These are phyloP conservation scores for Skeletonema marinoi DNA, from an alignment of 108 stramenopile species.

Conservation along the genomic window DNA sequence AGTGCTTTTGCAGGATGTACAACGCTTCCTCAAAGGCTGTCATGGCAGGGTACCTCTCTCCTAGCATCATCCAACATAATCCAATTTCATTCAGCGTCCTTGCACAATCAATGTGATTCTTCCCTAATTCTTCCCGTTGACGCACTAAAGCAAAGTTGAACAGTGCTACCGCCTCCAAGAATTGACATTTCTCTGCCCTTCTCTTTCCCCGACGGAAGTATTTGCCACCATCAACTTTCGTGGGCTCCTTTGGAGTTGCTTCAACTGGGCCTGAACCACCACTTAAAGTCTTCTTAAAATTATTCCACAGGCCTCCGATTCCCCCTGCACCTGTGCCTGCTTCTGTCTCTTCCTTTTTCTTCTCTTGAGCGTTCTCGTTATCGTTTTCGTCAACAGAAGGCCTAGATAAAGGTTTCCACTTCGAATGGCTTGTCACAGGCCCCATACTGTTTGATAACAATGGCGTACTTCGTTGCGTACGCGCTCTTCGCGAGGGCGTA, in stretches of 20 bases:
- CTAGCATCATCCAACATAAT: slow-evolving; percentile 23
- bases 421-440: not conserved
- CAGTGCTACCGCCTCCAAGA: slow-evolving; percentile 20
- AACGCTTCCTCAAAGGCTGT: slow-evolving; percentile 25
- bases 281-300: not conserved
- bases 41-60: slow-evolving; percentile 20
- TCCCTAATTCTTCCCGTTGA: slow-evolving; percentile 24
- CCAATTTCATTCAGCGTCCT: slow-evolving; percentile 29
- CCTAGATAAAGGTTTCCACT: not conserved
- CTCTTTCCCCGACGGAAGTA: slow-evolving; percentile 18
- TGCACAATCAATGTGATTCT: slow-evolving; percentile 28
- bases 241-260: not conserved
- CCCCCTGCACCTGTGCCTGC: not conserved
- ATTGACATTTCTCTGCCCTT: slow-evolving; percentile 13
- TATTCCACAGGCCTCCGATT: not conserved
- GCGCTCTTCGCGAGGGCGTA: not conserved
- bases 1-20: slow-evolving; percentile 11
- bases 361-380: not conserved
- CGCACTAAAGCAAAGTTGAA: slow-evolving; percentile 22
- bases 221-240: not conserved
- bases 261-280: not conserved
- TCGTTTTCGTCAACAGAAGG: not conserved
- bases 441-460: not conserved
- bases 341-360: not conserved
- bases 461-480: not conserved